phyloP scores from a whole-genome alignment of 148 eudicot species.

The Rhododendron ferrugineum region DNA sequence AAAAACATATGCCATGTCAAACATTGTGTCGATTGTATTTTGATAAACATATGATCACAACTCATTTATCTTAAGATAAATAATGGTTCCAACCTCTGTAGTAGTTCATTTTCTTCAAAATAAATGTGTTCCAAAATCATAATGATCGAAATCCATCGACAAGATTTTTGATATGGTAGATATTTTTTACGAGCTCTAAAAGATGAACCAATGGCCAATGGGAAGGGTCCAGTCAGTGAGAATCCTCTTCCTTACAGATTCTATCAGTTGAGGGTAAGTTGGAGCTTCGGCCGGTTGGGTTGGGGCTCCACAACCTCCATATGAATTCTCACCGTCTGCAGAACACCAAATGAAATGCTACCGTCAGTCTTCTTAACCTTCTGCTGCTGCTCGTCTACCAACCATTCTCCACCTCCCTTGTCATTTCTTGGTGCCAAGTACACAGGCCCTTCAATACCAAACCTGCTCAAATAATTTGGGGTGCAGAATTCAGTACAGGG shows the following conservation, averaged over 20 bases:
- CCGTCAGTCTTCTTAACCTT: constrained; percentile 67
- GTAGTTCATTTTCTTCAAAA: background rate
- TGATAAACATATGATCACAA: background rate
- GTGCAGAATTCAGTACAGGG: background rate
- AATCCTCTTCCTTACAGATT: background rate
- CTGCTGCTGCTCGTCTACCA: constrained; percentile 84
- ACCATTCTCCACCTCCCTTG: constrained; percentile 72
- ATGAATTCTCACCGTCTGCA: constrained; percentile 71
- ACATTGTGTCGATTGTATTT: background rate
- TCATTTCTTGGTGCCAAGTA: constrained; percentile 56
- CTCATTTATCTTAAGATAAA: background rate
- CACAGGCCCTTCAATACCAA: constrained; percentile 93
- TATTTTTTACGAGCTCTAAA: background rate
- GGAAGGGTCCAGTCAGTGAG: background rate
- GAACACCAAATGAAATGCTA: constrained; percentile 55
- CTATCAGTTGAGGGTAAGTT: constrained; percentile 63
- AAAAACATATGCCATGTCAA: background rate
- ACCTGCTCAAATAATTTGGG: constrained; percentile 34
- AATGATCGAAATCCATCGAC: background rate
- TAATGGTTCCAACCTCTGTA: background rate
- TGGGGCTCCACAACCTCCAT: constrained; percentile 95
- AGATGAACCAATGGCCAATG: background rate
- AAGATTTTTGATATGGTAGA: background rate
- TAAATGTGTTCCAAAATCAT: background rate
- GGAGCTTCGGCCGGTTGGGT: constrained; percentile 87